Conservation (phyloP, 495 filamentous ascomycete species). For the Evansstolkia leycettana region DNA sequence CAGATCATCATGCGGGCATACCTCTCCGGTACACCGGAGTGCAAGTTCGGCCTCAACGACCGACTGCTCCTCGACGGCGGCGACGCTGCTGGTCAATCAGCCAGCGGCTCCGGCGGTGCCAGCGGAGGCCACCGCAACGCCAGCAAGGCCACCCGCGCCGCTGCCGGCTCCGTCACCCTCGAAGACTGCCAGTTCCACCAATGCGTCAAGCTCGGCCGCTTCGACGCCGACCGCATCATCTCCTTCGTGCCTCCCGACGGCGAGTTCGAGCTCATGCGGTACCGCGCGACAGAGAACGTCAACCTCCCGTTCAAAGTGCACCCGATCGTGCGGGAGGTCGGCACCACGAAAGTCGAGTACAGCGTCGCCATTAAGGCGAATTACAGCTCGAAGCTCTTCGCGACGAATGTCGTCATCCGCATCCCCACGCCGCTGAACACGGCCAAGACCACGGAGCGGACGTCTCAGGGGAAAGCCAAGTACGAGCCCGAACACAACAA, state of each 20-base stretch:
- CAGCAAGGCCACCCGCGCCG: constrained; percentile 71
- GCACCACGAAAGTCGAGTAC: constrained; percentile 97
- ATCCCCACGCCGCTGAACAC: constrained; percentile 97
- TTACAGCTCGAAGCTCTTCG: constrained; percentile 91
- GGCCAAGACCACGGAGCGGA: constrained; percentile 84
- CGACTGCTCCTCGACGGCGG: constrained; percentile 77
- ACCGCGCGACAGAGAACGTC: constrained; percentile 98
- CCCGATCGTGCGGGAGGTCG: constrained; percentile 94
- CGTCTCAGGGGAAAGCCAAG: constrained; percentile 90
- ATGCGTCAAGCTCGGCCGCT: constrained; percentile 95
- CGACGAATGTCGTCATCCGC: constrained; percentile 91
- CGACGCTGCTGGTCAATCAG: constrained; percentile 36
- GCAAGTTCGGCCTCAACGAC: constrained; percentile 98
- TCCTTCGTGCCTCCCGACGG: constrained; percentile 96
- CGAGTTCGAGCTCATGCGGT: constrained; percentile 98
- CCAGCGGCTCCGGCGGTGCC: constrained; percentile 34
- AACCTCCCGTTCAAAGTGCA: constrained; percentile 99
- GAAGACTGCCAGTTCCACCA: constrained; percentile 99
- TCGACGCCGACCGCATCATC: constrained; percentile 95
- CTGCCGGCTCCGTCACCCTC: constrained; percentile 87
- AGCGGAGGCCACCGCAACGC: constrained; percentile 31
- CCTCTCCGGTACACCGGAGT: constrained; percentile 91
- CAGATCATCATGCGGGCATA: constrained; percentile 99
- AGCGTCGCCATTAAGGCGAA: constrained; percentile 96
- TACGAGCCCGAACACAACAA: constrained; percentile 97